These are phyloP conservation scores for Phytophthora kernoviae DNA, from an alignment of 352 stramenopile species.

Conservation along the genomic window DNA sequence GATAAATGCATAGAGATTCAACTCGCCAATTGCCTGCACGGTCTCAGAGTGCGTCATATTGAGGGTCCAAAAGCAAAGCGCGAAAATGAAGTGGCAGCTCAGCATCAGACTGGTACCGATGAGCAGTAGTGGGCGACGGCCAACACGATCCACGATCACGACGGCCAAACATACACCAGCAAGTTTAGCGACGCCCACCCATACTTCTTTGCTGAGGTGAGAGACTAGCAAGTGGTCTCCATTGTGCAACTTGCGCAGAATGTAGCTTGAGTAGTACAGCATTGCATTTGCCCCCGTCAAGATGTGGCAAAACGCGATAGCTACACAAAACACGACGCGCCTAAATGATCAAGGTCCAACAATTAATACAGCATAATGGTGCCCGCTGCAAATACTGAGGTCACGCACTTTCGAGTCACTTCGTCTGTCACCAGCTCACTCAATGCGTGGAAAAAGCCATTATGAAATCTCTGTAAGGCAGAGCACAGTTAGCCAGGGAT, in stretches of 20 bases:
- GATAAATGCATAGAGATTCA: conserved; percentile 75
- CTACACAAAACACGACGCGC: conserved; percentile 59
- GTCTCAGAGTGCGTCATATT: conserved; percentile 18
- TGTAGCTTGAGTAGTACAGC: conserved; percentile 86
- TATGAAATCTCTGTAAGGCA: conserved; percentile 33
- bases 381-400: background rate
- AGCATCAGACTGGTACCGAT: conserved; percentile 65
- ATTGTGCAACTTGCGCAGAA: conserved; percentile 47
- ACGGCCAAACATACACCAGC: conserved; percentile 64
- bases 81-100: conserved; percentile 52
- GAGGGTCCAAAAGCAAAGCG: conserved; percentile 53
- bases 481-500: background rate
- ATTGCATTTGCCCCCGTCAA: conserved; percentile 74
- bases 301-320: conserved; percentile 67
- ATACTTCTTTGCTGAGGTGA: conserved; percentile 57
- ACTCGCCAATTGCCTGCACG: conserved; percentile 52
- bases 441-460: conserved; percentile 40
- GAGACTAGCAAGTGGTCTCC: conserved; percentile 22
- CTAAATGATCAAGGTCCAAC: conserved; percentile 18
- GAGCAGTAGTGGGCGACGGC: conserved; percentile 61
- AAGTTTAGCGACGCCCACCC: conserved; percentile 69
- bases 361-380: background rate
- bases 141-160: conserved; percentile 57
- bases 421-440: conserved; percentile 42
- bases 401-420: conserved; percentile 41